Conservation (phyloP, 2,329 filamentous ascomycete species). For the Phialophora verrucosa region DNA sequence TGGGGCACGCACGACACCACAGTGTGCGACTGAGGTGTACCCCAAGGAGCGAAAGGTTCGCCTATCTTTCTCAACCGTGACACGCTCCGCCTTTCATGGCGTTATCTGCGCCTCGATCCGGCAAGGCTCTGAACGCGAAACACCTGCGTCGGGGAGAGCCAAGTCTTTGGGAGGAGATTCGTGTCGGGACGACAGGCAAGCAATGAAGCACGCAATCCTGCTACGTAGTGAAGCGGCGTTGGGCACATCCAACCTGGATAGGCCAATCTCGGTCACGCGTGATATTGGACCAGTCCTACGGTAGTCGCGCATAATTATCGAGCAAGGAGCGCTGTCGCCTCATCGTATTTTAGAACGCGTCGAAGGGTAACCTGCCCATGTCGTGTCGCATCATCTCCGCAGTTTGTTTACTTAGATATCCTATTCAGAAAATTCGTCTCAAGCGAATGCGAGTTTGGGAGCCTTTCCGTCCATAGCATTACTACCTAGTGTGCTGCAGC, state of each 20-base stretch:
- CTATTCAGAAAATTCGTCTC: neutral
- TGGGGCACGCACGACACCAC: too few species aligned
- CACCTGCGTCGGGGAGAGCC: slow-evolving; percentile 11
- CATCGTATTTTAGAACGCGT: neutral
- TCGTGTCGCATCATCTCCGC: neutral
- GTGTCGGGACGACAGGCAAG: slow-evolving; percentile 1
- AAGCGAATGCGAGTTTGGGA: neutral
- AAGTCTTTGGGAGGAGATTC: slow-evolving; percentile 2
- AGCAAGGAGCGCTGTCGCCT: neutral
- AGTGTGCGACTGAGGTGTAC: neutral
- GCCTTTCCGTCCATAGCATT: neutral
- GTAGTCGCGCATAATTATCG: neutral
- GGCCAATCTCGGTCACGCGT: neutral
- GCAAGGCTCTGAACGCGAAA: slow-evolving; percentile 28
- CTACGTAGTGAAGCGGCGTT: neutral
- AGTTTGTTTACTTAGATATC: neutral
- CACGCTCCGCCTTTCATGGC: slow-evolving; percentile 12
- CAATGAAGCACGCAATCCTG: neutral
- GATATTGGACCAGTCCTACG: neutral
- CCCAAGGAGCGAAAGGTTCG: slow-evolving; percentile 3
- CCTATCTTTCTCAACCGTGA: slow-evolving; percentile 13
- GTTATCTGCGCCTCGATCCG: slow-evolving; percentile 24
- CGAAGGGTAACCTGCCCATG: neutral
- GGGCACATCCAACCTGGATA: neutral
- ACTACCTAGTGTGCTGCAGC: neutral